Base-by-base conservation (phyloP, 345 rosid genomes). In the Chamaenerion angustifolium region DNA sequence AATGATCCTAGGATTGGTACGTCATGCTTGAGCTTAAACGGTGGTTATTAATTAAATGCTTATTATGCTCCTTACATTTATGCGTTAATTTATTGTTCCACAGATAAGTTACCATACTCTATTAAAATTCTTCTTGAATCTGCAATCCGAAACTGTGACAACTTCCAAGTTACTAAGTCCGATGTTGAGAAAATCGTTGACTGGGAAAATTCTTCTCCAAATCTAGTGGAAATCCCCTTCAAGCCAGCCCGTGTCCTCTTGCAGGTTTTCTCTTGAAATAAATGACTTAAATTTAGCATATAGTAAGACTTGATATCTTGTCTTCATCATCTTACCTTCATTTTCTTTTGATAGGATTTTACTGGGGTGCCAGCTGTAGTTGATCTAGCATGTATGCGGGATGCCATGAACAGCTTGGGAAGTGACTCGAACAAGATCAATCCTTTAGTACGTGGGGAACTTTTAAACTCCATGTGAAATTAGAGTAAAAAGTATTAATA, bases 301-400 rank as follows among this genome's bases (percentile, higher is more conserved):
- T 7, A 44, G 13, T 21, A 13, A 8, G n/a, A 35, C 23, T 40
- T 9, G 17, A 15, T 13, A 54, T 14, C n/a, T 52, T 52, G 25
- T 57, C 45, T 23, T 52, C 54, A 37, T 57, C 46, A 49, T 44
- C 62, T 55, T 53, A 60, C 19, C 18, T 15, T 43, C 37, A 12
- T 61, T 40, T 10, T 63, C 10, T 53, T 48, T 56, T 59, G 40
- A 46, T 78, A 93, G 99, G 99, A 88, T 70, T 88, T 93, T 73
- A 93, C 99, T 56, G 99, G 99, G n/a, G 99, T 93, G 19, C 99
- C 99, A 23, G 99, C 88, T 16, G 99, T 88, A 31, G 96, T 93
- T 48, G 99, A 93, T 64, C 99, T 93, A 53, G 99, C 99, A 61
- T 71, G 88, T 49, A 93, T 93, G 99, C 87, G 99, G 58, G 99